Evolutionary conservation across 768 basidiomycete species (phyloP), one percentile per base, ranked within the genome.

Genomic region (Butyriboletus loyo): DNA sequence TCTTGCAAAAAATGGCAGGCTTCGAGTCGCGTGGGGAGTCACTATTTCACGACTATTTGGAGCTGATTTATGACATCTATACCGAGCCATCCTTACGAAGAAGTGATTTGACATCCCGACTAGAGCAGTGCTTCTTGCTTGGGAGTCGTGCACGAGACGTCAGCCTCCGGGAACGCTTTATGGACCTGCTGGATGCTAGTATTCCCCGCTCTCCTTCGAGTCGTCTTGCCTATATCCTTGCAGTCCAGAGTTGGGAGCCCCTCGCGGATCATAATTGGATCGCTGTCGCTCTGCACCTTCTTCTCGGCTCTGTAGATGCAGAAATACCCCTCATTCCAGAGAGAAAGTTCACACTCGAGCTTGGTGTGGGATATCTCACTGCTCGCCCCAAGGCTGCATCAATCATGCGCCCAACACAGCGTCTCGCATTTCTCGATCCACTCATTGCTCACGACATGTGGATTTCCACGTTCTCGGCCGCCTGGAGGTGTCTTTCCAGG

Each of bases 191-290:
- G 56, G 95, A 98, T 61, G 77, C 84, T 61, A 95, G 88, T 64
- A 82, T 98, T 45, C 91, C 95, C 30, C 83, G 88, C 31, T 86
- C 88, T 1, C 77, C 97, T 11, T 82, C 83, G 52, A 85, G 80
- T 53, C 87, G 97, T 25, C 69, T 99, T 42, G 86, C 88, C 36
- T 98, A 95, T 68, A 84, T 98, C 57, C 76, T 96, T 35, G 93
- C 89, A 24, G 87, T 95, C 15, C 96, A 98, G 70, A 92, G 79
- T 61, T 99, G 97, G 97, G 97, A 98, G 51, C 82, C 86, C 2
- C 72, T 99, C 19, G 84, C 90, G 3, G 93, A 96, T 54, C 83
- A 89, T 49, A 92, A 97, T 62, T 99, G 97, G 97, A 86, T 95
- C 31, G 86, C 89, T 58, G 79, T 98, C 19, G 92, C 94, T 15